Evolutionary conservation across 2,329 filamentous ascomycete species (phyloP).

Genomic region (Bipolaris zeicola): DNA sequence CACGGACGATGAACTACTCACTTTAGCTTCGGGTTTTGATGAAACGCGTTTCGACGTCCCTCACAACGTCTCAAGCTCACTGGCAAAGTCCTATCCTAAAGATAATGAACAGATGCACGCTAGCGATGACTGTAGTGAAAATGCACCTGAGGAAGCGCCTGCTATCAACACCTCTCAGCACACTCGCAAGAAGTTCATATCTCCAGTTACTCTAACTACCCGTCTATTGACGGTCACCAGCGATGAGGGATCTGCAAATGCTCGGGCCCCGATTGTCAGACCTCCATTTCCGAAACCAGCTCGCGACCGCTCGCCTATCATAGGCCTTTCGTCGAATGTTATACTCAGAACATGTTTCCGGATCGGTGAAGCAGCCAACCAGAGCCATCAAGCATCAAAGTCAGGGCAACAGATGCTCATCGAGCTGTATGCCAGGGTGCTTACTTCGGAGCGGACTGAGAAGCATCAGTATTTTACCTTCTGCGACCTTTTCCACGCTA

Average conservation of each 20-base stretch:
- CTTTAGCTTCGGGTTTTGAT: conserved; percentile 11
- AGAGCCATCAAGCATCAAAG: conserved; percentile 54
- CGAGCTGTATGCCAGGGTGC: conserved; percentile 68
- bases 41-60: not conserved
- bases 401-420: conserved; percentile 58
- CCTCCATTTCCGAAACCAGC: conserved; percentile 58
- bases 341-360: conserved; percentile 67
- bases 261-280: conserved; percentile 55
- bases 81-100: not conserved
- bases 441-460: conserved; percentile 61
- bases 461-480: conserved; percentile 68
- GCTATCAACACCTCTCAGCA: not conserved
- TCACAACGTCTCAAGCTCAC: conserved; percentile 5
- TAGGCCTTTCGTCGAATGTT: conserved; percentile 56
- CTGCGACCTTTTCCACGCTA: conserved; percentile 65
- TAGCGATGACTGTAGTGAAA: not conserved
- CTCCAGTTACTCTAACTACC: conserved; percentile 31
- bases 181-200: conserved; percentile 24
- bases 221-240: conserved; percentile 18
- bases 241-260: not conserved
- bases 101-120: not conserved
- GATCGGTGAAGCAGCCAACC: conserved; percentile 64
- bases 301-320: conserved; percentile 59
- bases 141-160: not conserved
- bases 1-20: conserved; percentile 32